Evolutionary conservation across 2,329 filamentous ascomycete species (phyloP), one percentile per base, ranked within the genome.

Genomic region (Cladosporium sp.): DNA sequence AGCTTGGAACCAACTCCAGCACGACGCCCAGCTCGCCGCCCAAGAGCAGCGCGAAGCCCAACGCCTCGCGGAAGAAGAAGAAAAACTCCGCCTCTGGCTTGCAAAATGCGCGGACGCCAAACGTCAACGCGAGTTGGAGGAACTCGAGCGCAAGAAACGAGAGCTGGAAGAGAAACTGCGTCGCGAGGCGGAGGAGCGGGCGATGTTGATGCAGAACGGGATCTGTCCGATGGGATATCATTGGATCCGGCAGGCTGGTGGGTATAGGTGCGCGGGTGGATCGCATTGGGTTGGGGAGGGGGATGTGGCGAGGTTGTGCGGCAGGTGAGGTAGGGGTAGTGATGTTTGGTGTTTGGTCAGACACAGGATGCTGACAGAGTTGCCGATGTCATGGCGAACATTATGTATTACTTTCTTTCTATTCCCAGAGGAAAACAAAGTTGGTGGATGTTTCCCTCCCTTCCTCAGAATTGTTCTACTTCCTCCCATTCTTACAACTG

Each of bases 181-280:
- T 54, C 57, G 9, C 48, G 15, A 62, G 12, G 64, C 63, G 15
- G 54, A 63, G 48, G 61, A 64, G 43, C 73, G 78, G 65, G 56
- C 61, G 34, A 82, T 77, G 58, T 61, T 89, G 56, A 66, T 61
- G 56, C 24, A 56, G 1, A 71, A 80, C 69, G 85, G 85, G 0
- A 43, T 65, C 0, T 90, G 85, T 63, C 70, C 73, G 0, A 32
- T 49, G 15, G 85, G 84, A 0, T 89, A 42, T 59, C 48, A 51
- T 0, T 89, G 85, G 85, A 80, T 85, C 20, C 80, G 78, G 57
- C 76, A 84, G 58, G 36, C 2, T 1, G 61, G 59, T 1, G 85
- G 85, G 0, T 89, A 81, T 64, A 65, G 82, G 4, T 88, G 85
- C 67, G 74, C 74, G 0, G 85, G 78, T 0, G 84, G 84, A 0